Conservation (phyloP, 1,284 basidiomycete species). For the Malassezia nana region DNA sequence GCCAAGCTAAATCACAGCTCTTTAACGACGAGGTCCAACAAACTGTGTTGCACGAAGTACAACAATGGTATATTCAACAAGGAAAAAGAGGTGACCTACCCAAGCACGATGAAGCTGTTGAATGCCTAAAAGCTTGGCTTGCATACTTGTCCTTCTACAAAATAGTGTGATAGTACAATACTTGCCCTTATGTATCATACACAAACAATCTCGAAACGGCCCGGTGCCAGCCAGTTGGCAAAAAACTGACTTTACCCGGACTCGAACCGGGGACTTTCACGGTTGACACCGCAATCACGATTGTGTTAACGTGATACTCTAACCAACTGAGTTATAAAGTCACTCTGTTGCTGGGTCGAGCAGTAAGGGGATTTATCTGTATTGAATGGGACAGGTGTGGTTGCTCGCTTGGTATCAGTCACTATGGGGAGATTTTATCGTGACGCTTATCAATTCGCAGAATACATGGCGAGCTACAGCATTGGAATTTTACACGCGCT, state of each 20-base stretch:
- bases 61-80: not conserved
- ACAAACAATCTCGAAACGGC: not conserved
- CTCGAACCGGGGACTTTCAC: constrained; percentile 21
- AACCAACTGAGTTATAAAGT: constrained; percentile 22
- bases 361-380: no score
- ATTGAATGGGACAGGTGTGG: no score
- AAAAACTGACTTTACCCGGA: constrained; percentile 19
- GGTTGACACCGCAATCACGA: constrained; percentile 9
- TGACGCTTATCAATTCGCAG: not conserved
- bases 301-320: constrained; percentile 20
- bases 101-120: not conserved
- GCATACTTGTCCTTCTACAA: not conserved
- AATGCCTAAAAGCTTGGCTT: not conserved
- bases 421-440: not conserved
- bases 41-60: not conserved
- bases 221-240: not conserved
- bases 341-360: no score
- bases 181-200: no score
- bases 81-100: not conserved
- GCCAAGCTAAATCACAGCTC: not conserved
- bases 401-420: no score
- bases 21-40: not conserved
- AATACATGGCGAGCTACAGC: not conserved
- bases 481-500: constrained; percentile 29
- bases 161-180: not conserved